phyloP scores from a whole-genome alignment of 441 rosid species.

The Aquilaria agallochum region DNA sequence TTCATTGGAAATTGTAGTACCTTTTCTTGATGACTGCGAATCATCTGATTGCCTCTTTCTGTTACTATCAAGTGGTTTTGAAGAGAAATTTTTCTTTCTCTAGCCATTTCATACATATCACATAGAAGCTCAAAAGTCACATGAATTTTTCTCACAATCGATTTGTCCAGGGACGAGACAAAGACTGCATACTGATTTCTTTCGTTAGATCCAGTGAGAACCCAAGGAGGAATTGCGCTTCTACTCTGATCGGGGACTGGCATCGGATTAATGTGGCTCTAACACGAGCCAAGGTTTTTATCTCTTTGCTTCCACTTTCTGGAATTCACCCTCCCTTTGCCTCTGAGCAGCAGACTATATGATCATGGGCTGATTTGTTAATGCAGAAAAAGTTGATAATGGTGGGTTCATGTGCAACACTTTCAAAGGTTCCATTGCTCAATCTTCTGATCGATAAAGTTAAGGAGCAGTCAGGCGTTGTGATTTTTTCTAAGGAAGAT shows the following conservation, averaged over 20 bases:
- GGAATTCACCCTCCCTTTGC: neutral
- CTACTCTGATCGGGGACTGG: constrained; percentile 92
- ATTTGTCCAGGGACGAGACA: constrained; percentile 81
- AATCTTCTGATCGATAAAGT: constrained; percentile 85
- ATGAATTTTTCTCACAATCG: neutral
- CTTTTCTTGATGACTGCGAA: too few relatives aligned
- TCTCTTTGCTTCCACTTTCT: neutral
- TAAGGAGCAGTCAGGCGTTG: constrained; percentile 59
- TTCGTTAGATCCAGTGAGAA: constrained; percentile 78
- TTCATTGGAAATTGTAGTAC: neutral
- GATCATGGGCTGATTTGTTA: constrained; percentile 2
- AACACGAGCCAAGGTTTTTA: constrained; percentile 87
- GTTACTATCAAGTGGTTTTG: too few relatives aligned
- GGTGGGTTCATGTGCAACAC: constrained; percentile 85
- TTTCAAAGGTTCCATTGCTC: constrained; percentile 70
- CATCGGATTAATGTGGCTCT: constrained; percentile 95
- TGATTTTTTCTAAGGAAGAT: constrained; percentile 43
- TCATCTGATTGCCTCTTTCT: too few relatives aligned
- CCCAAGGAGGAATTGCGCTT: constrained; percentile 39
- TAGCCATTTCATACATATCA: too few relatives aligned
- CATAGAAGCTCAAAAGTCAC: constrained; percentile 7
- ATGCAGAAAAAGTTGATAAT: constrained; percentile 84
- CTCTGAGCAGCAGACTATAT: neutral
- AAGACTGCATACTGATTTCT: constrained; percentile 85
- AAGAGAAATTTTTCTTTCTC: too few relatives aligned